Conservation (phyloP, 2,329 filamentous ascomycete species). For the Thielaviopsis ethacetica region DNA sequence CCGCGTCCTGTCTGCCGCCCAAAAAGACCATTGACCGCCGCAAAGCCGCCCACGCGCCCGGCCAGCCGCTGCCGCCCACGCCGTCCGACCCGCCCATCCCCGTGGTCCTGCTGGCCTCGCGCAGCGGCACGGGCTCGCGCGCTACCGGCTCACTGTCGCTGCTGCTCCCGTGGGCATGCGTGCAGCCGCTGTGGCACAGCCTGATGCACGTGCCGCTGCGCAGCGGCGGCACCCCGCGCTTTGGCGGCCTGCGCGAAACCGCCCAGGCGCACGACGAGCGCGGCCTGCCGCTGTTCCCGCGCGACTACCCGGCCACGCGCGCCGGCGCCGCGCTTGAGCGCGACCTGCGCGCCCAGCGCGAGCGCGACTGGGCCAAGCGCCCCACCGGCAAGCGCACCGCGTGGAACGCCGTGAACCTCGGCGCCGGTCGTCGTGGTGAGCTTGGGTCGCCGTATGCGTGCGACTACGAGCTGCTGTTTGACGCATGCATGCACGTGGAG, state of each 20-base stretch:
- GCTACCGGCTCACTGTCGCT: constrained; percentile 64
- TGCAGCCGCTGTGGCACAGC: constrained; percentile 70
- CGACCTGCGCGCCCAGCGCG: constrained; percentile 39
- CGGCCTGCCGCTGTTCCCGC: constrained; percentile 67
- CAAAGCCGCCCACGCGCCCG: constrained; percentile 45
- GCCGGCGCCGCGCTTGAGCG: constrained; percentile 68
- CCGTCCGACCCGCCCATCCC: constrained; percentile 61
- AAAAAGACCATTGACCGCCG: constrained; percentile 72
- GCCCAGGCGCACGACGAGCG: constrained; percentile 72
- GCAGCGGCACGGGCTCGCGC: constrained; percentile 28
- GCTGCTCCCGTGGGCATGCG: constrained; percentile 79
- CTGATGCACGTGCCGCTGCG: constrained; percentile 69
- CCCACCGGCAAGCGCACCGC: constrained; percentile 69
- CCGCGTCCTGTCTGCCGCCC: constrained; percentile 49
- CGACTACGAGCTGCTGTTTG: constrained; percentile 61
- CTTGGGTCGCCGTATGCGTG: constrained; percentile 68
- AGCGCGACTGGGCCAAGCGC: constrained; percentile 25
- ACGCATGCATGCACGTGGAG: constrained; percentile 8
- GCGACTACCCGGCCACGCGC: constrained; percentile 63
- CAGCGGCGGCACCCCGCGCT: constrained; percentile 62
- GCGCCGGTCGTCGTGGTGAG: constrained; percentile 61
- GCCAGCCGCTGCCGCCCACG: constrained; percentile 40
- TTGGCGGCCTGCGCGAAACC: constrained; percentile 67
- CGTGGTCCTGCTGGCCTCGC: constrained; percentile 49
- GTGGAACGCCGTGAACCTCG: constrained; percentile 60